These are phyloP conservation scores for Amaranthus tricolor DNA, from an alignment of 179 eudicot genomes.

Conservation along the genomic window DNA sequence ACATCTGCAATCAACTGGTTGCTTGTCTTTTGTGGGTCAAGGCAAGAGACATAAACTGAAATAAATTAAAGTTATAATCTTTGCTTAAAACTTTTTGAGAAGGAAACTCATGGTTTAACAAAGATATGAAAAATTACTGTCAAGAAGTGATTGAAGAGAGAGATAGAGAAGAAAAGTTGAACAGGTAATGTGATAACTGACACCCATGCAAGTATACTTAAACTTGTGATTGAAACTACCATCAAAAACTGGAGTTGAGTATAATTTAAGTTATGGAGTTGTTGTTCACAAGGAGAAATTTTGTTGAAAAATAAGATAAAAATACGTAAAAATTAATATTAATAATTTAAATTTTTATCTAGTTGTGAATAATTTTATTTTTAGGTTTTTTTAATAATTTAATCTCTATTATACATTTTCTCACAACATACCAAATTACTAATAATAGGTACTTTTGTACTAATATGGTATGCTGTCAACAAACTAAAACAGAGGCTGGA, in stretches of 20 bases:
- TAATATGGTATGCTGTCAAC: no score
- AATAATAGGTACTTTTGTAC: no score
- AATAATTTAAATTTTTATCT: no score
- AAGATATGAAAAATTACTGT: neutral
- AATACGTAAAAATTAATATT: no score
- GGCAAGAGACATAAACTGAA: neutral
- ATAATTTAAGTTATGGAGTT: neutral
- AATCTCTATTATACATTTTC: no score
- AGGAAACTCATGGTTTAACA: neutral
- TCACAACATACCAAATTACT: no score
- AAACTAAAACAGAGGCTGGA: no score
- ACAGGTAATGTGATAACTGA: neutral
- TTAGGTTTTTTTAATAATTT: no score
- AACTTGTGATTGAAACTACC: neutral
- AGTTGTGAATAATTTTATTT: no score
- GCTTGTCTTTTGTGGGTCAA: neutral
- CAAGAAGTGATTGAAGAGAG: slow-evolving; percentile 4
- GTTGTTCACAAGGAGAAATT: neutral
- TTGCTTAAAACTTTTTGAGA: slow-evolving; percentile 1
- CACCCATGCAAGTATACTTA: neutral
- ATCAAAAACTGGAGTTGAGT: neutral
- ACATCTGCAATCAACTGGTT: no score
- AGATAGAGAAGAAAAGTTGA: neutral
- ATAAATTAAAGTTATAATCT: neutral
- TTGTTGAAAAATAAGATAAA: no score